Evolutionary conservation across 2,329 filamentous ascomycete species (phyloP), one percentile per base, ranked within the genome.

Genomic region (Hypoxylon sp.): DNA sequence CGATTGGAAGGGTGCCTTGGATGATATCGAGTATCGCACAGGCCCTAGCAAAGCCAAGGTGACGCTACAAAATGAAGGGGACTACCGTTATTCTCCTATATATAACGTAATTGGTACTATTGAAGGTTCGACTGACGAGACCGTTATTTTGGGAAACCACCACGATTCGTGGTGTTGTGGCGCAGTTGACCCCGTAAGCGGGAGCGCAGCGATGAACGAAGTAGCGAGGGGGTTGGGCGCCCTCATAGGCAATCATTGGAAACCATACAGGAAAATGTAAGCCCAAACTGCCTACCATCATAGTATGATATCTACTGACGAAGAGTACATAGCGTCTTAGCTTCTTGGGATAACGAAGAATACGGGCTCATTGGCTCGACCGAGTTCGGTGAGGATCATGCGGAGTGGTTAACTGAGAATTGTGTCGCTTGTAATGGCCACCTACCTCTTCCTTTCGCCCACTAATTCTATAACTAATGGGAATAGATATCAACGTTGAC

Each of bases 91-190:
- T 29, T 62, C 66, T 10, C 69, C 68, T 0, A 70, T 71, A n/a
- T 73, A 73, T 27, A 89, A 93, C 71, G 89, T 91, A 0, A 91
- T 93, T 69, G 91, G 91, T 51, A 82, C 91, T 44, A 91, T 93
- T 77, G 91, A 91, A 69, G 91, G 91, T 11, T 86, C 85, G 1
- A 85, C 91, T 32, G 88, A 92, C 70, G 90, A 92, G 72, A 89
- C 91, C 1, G 81, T 93, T 48, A 82, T 93, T 10, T 79, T 93
- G 48, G 91, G 91, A 7, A 93, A 93, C 72, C 91, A 93, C 75
- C 86, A 91, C 21, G 91, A 93, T 79, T 90, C 91, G 0, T 93
- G 91, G 91, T 88, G 92, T 75, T 88, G 91, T 29, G 91, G 91
- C 24, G 90, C 91, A 19, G 89, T 85, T 11, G 91, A 93, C 73